A percentile compares a stretch with the other conserved stretches of the same genome.
Evolutionary conservation across 2,329 filamentous ascomycete genomes (phyloP).

Genomic region (Diaporthe humulicola): DNA sequence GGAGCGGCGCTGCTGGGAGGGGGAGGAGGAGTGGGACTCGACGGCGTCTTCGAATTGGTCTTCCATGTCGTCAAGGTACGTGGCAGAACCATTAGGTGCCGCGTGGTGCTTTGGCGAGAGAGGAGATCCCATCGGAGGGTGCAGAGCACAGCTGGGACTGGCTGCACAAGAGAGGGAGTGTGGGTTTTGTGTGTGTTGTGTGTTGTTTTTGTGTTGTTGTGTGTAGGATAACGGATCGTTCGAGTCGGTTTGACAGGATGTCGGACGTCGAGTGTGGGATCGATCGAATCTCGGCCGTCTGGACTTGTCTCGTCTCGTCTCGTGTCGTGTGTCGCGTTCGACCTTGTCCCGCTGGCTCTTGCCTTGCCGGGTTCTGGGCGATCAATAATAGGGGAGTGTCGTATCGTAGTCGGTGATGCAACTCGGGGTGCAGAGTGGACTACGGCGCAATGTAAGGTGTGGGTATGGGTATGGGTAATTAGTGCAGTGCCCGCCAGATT

Average conservation of each 20-base stretch:
- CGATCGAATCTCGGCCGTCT: slow-evolving; percentile 18
- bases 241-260: slow-evolving; percentile 11
- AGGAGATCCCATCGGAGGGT: slow-evolving; percentile 30
- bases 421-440: slow-evolving; percentile 9
- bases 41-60: slow-evolving; percentile 34
- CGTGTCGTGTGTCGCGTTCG: slow-evolving; percentile 1
- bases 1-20: slow-evolving; percentile 35
- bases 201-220: slow-evolving; percentile 4
- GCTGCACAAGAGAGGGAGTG: background rate
- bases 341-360: background rate
- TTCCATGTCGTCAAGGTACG: slow-evolving; percentile 31
- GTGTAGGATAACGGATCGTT: slow-evolving; percentile 32
- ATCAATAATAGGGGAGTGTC: slow-evolving; percentile 50
- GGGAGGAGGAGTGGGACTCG: slow-evolving; percentile 39
- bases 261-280: slow-evolving; percentile 45
- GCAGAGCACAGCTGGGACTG: slow-evolving; percentile 16
- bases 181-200: slow-evolving; percentile 4
- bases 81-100: slow-evolving; percentile 21
- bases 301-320: slow-evolving; percentile 9
- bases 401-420: slow-evolving; percentile 18
- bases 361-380: background rate
- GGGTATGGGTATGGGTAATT: slow-evolving; percentile 30
- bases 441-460: slow-evolving; percentile 26
- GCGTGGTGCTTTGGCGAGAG: slow-evolving; percentile 39
- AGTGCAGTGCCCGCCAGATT: slow-evolving; percentile 24